Evolutionary conservation across 352 stramenopile species (phyloP).

Genomic region (Pythium aristosporum): DNA sequence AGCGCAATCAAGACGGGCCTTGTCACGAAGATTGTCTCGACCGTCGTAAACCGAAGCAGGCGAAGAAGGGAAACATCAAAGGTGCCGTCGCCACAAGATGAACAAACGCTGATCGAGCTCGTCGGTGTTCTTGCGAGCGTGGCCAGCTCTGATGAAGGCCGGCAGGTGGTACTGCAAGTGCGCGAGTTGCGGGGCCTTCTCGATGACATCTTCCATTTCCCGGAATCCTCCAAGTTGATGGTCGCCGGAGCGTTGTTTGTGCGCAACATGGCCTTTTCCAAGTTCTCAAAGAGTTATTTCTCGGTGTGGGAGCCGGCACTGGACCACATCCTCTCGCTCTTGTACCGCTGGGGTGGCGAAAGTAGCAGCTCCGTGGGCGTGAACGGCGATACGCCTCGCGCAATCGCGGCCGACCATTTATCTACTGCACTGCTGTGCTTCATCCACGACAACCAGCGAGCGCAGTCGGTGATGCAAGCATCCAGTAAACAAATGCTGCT

Average conservation of each 20-base stretch:
- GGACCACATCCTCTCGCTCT: slow-evolving; percentile 32
- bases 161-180: slow-evolving; percentile 36
- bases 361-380: neutral
- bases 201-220: slow-evolving; percentile 41
- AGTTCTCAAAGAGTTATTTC: slow-evolving; percentile 53
- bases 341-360: neutral
- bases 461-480: slow-evolving; percentile 36
- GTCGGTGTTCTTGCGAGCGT: slow-evolving; percentile 44
- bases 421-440: slow-evolving; percentile 51
- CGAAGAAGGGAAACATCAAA: slow-evolving; percentile 13
- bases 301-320: slow-evolving; percentile 54
- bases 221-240: slow-evolving; percentile 18
- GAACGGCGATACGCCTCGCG: neutral
- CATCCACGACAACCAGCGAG: slow-evolving; percentile 68
- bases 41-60: slow-evolving; percentile 41
- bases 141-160: slow-evolving; percentile 46
- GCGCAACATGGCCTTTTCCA: slow-evolving; percentile 60
- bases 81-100: slow-evolving; percentile 17
- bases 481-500: slow-evolving; percentile 5
- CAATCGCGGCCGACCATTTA: slow-evolving; percentile 22
- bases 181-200: slow-evolving; percentile 40
- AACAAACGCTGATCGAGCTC: slow-evolving; percentile 40
- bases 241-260: slow-evolving; percentile 43
- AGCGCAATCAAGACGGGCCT: slow-evolving; percentile 44
- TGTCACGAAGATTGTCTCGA: slow-evolving; percentile 36